Conservation (phyloP, 352 stramenopile genomes). For the Phytophthora podocarpi region DNA sequence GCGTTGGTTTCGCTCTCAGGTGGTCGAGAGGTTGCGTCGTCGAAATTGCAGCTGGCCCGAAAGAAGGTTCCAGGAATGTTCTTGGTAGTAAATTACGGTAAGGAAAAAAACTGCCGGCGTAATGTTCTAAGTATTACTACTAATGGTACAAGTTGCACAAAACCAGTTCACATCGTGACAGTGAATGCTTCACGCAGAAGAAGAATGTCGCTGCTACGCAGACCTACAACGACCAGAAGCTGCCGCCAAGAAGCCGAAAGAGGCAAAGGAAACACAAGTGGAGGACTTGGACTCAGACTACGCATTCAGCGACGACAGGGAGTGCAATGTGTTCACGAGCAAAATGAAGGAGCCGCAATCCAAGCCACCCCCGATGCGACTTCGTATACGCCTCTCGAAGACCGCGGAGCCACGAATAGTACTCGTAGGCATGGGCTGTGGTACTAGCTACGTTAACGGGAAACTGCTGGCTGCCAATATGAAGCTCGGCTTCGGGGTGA, state of each 20-base stretch:
- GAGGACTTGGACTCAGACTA: constrained; percentile 4
- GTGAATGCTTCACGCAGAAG: constrained; percentile 10
- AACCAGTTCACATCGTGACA: background rate
- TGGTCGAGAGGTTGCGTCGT: too few relatives aligned
- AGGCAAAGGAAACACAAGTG: background rate
- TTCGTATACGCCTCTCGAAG: background rate
- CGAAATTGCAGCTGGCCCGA: too few relatives aligned
- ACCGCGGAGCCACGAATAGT: background rate
- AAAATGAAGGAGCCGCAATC: too few relatives aligned
- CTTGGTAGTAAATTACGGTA: too few relatives aligned
- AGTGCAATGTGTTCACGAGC: background rate
- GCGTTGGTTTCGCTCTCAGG: too few relatives aligned
- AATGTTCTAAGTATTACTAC: too few relatives aligned
- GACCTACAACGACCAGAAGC: background rate
- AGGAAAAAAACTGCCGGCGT: too few relatives aligned
- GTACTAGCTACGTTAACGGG: constrained; percentile 1
- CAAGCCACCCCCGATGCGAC: too few relatives aligned
- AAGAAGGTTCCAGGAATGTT: too few relatives aligned
- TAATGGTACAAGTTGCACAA: constrained; percentile 19
- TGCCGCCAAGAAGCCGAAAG: background rate
- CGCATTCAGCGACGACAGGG: constrained; percentile 2
- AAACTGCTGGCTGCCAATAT: background rate
- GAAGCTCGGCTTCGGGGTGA: background rate
- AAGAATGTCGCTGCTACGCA: too few relatives aligned
- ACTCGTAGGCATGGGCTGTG: background rate